Conservation (phyloP, 352 stramenopile species). For the Heterotrichella gracilis region DNA sequence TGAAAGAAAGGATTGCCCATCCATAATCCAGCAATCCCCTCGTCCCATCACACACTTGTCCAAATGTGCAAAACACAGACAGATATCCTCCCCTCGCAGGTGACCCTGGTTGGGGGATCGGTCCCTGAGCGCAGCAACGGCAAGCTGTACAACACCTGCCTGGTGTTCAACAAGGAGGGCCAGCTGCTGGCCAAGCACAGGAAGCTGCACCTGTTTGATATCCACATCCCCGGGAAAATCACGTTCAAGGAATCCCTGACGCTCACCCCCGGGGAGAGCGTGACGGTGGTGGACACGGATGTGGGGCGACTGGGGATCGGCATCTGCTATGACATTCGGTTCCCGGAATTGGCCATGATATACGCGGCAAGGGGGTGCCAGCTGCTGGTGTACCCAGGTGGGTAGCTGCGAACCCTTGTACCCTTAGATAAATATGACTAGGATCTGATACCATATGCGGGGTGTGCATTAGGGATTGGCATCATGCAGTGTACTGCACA, state of each 20-base stretch:
- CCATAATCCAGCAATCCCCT: not conserved
- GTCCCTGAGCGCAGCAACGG: conserved; percentile 51
- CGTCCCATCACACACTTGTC: too few species aligned
- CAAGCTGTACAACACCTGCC: conserved; percentile 92
- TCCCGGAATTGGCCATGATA: conserved; percentile 85
- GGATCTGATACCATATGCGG: too few species aligned
- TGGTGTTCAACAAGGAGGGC: conserved; percentile 64
- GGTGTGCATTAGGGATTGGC: too few species aligned
- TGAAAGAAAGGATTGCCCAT: not conserved
- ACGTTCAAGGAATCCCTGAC: conserved; percentile 97
- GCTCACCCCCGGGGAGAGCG: conserved; percentile 48
- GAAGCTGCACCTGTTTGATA: conserved; percentile 79
- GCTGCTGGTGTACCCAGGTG: conserved; percentile 46
- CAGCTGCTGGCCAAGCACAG: conserved; percentile 76
- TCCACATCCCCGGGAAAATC: conserved; percentile 90
- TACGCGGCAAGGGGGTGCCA: conserved; percentile 41
- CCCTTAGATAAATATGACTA: too few species aligned
- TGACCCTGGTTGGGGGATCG: conserved; percentile 78
- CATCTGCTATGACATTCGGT: conserved; percentile 99
- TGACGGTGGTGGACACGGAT: conserved; percentile 39
- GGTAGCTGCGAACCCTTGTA: too few species aligned
- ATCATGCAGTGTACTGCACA: too few species aligned
- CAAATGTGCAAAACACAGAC: too few species aligned
- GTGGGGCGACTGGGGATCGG: conserved; percentile 71
- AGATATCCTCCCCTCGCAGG: too few species aligned